Evolutionary conservation across 768 basidiomycete species (phyloP).

Genomic region (Termitomyces sp.): DNA sequence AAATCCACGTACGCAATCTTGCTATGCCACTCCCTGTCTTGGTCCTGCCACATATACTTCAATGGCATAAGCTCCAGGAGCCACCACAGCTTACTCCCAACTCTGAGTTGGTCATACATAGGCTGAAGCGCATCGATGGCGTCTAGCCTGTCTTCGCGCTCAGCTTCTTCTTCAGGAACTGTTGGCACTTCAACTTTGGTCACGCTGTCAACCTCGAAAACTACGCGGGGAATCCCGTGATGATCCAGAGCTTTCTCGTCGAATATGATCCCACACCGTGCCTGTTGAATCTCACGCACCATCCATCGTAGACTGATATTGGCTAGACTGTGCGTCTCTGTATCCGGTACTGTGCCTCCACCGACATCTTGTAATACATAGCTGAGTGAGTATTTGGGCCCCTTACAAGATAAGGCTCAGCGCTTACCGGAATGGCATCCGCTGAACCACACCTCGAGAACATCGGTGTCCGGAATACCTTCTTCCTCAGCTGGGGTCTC

Average conservation of each 20-base stretch:
- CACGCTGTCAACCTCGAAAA: background rate
- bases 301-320: conserved; percentile 75
- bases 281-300: conserved; percentile 56
- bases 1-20: conserved; percentile 43
- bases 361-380: conserved; percentile 50
- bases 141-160: conserved; percentile 6
- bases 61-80: conserved; percentile 62
- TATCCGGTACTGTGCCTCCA: conserved; percentile 51
- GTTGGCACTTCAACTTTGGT: conserved; percentile 26
- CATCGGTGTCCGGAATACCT: conserved; percentile 29
- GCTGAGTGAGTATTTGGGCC: background rate
- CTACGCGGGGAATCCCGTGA: conserved; percentile 8
- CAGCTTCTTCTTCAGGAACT: conserved; percentile 6
- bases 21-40: conserved; percentile 45
- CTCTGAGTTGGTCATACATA: conserved; percentile 46
- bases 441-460: conserved; percentile 77
- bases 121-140: conserved; percentile 40
- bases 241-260: conserved; percentile 40
- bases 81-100: conserved; percentile 49
- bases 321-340: conserved; percentile 36
- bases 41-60: conserved; percentile 51
- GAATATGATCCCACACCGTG: conserved; percentile 58
- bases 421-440: conserved; percentile 65
- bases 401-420: background rate
- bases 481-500: conserved; percentile 6